phyloP scores from a whole-genome alignment of 164 flowering plant genomes.

The Aristolochia californica region DNA sequence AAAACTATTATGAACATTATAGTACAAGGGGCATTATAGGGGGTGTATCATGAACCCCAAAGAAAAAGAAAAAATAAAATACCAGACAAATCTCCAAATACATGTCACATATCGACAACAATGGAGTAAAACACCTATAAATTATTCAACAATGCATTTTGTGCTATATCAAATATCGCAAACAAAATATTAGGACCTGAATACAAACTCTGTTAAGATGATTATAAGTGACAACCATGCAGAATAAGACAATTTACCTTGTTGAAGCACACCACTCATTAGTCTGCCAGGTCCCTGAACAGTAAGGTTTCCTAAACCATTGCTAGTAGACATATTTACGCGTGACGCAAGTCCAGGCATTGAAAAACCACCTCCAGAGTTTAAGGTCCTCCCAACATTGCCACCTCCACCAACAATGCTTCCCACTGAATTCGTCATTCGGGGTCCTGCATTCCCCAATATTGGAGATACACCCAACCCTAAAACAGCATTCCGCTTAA shows the following conservation, averaged over 20 bases:
- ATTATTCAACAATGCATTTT: too few species aligned
- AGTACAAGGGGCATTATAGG: too few species aligned
- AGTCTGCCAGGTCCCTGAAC: constrained; percentile 60
- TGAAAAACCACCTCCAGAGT: constrained; percentile 65
- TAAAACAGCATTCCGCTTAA: constrained; percentile 49
- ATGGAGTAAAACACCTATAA: too few species aligned
- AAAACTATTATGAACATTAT: too few species aligned
- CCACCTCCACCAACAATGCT: constrained; percentile 75
- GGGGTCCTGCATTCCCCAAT: constrained; percentile 67
- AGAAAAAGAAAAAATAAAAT: too few species aligned
- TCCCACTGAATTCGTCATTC: constrained; percentile 66
- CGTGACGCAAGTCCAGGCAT: constrained; percentile 75
- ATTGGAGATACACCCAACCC: constrained; percentile 75
- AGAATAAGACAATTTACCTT: constrained; percentile 31
- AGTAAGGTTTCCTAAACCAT: constrained; percentile 53
- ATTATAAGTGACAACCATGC: too few species aligned
- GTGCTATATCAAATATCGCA: not conserved
- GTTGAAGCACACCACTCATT: constrained; percentile 65
- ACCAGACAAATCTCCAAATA: too few species aligned
- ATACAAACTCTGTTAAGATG: too few species aligned
- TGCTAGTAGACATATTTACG: constrained; percentile 49
- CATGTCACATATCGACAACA: too few species aligned
- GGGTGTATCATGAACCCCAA: too few species aligned
- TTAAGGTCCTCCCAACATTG: constrained; percentile 53
- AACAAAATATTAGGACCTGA: not conserved